These are phyloP conservation scores for Trichoderma sp. DNA, from an alignment of 2,329 filamentous ascomycete genomes.

Conservation along the genomic window DNA sequence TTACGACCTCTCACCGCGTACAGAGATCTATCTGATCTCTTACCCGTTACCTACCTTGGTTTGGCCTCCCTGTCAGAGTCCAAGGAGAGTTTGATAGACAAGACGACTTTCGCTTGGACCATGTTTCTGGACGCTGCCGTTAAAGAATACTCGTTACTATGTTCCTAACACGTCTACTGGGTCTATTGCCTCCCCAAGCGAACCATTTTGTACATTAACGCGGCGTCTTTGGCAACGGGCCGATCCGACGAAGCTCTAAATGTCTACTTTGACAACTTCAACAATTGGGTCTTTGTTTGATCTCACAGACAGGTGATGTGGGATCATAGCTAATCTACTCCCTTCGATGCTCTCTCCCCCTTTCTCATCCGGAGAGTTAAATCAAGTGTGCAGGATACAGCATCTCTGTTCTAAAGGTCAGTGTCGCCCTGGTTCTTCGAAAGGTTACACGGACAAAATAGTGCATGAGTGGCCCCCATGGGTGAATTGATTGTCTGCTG, in stretches of 20 bases:
- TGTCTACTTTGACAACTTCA: slow-evolving; percentile 28
- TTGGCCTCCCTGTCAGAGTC: not conserved
- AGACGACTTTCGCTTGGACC: not conserved
- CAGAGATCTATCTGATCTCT: slow-evolving; percentile 31
- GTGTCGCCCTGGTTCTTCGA: slow-evolving; percentile 31
- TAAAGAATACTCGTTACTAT: not conserved
- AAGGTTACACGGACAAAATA: slow-evolving; percentile 33
- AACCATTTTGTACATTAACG: not conserved
- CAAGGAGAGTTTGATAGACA: not conserved
- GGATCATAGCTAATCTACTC: not conserved
- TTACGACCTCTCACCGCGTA: slow-evolving; percentile 29
- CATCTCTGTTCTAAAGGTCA: slow-evolving; percentile 9
- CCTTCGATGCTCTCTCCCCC: not conserved
- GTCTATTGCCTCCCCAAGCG: slow-evolving; percentile 1
- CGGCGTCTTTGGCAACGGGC: slow-evolving; percentile 33
- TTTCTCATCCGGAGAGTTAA: not conserved
- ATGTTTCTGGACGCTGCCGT: not conserved
- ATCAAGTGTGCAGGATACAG: slow-evolving; percentile 7
- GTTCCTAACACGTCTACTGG: not conserved
- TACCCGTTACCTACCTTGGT: not conserved
- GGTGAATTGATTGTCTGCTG: slow-evolving; percentile 35
- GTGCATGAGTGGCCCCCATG: slow-evolving; percentile 31
- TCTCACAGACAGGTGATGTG: slow-evolving; percentile 14
- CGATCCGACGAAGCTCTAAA: slow-evolving; percentile 36
- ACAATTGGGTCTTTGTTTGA: slow-evolving; percentile 27